phyloP scores from a whole-genome alignment of 192 early-diverging fungal species.

The Entomortierella beljakovae region DNA sequence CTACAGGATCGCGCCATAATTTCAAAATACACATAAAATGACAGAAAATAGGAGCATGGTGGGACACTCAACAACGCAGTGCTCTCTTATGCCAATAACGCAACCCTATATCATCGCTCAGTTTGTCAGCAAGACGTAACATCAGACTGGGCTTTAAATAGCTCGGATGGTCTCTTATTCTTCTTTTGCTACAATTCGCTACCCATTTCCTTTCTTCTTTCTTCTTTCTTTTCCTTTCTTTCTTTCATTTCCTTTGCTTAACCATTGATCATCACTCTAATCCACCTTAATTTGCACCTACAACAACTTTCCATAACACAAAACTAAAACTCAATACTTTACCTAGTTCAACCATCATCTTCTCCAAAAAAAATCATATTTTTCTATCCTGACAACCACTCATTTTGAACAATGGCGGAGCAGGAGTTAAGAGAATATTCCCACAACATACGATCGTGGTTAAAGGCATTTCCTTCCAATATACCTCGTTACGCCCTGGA shows the following conservation, averaged over 20 bases:
- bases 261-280: too few relatives aligned
- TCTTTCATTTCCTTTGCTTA: too few relatives aligned
- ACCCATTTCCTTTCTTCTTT: background rate
- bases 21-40: background rate
- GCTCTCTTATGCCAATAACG: background rate
- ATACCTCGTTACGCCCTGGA: constrained; percentile 14
- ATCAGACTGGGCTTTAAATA: background rate
- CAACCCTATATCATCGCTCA: background rate
- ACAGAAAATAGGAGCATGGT: background rate
- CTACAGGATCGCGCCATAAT: constrained; percentile 17
- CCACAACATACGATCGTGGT: background rate
- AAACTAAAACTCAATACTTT: too few relatives aligned
- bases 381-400: too few relatives aligned
- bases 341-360: background rate
- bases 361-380: background rate
- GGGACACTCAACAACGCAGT: background rate
- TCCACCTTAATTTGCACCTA: too few relatives aligned
- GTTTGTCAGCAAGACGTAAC: too few relatives aligned
- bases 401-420: constrained; percentile 14
- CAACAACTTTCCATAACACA: too few relatives aligned
- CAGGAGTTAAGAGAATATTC: constrained; percentile 21
- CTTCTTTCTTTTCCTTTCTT: background rate
- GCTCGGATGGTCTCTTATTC: too few relatives aligned
- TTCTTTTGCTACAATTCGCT: too few relatives aligned
- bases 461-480: constrained; percentile 16